Percentiles rank a stretch among this genome's conserved stretches.
phyloP scores from a whole-genome alignment of 1,139 yeast genomes.

The Saccharomycopsis crataegensis region DNA sequence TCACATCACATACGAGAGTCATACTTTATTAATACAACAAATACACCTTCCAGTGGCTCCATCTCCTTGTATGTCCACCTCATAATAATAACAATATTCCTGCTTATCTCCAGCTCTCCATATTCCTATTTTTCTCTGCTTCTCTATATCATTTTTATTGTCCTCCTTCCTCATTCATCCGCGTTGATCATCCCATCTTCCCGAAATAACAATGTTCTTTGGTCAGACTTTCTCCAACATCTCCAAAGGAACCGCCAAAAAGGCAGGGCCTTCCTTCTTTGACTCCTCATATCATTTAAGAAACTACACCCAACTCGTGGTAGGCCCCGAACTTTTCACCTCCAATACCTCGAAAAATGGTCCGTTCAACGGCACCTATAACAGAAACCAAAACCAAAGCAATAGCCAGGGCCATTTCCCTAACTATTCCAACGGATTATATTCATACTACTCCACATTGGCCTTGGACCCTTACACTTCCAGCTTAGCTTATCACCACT shows the following conservation, averaged over 20 bases:
- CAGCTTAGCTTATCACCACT: slow-evolving; percentile 6
- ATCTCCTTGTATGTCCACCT: too few relatives aligned
- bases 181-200: too few relatives aligned
- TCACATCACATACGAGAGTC: too few relatives aligned
- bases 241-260: slow-evolving; percentile 14
- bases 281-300: slow-evolving; percentile 19
- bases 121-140: too few relatives aligned
- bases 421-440: slow-evolving; percentile 15
- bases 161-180: too few relatives aligned
- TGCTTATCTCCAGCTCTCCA: too few relatives aligned
- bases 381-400: background rate
- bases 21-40: too few relatives aligned
- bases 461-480: slow-evolving; percentile 18
- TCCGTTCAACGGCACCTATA: background rate
- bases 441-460: slow-evolving; percentile 7
- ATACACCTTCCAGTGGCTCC: too few relatives aligned
- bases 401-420: slow-evolving; percentile 7
- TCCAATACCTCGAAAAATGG: slow-evolving; percentile 15
- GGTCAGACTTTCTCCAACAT: slow-evolving; percentile 16
- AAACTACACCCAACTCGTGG: slow-evolving; percentile 18
- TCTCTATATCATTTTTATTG: too few relatives aligned
- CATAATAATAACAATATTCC: too few relatives aligned
- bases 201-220: slow-evolving; percentile 10
- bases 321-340: slow-evolving; percentile 18
- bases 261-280: slow-evolving; percentile 19